Conservation (phyloP, 176 grass and related monocot species). For the Ensete glaucum region DNA sequence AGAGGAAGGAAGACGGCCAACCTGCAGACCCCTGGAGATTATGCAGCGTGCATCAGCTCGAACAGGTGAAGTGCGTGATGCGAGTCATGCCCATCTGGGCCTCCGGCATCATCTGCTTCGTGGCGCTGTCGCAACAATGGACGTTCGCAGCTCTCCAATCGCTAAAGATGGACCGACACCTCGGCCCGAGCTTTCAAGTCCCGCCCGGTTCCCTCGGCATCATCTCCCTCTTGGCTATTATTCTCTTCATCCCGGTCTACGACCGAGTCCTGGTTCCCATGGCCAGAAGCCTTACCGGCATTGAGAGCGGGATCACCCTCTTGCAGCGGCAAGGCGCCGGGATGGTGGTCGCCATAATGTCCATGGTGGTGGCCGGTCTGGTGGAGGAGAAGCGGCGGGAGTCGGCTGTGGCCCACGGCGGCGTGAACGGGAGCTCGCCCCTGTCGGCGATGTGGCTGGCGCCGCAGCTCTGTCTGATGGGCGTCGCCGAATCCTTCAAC, state of each 20-base stretch:
- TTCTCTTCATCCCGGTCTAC: slow-evolving; percentile 53
- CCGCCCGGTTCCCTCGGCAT: slow-evolving; percentile 36
- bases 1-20: slow-evolving; percentile 36
- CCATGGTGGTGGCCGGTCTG: slow-evolving; percentile 63
- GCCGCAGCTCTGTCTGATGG: slow-evolving; percentile 55
- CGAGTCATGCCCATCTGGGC: slow-evolving; percentile 55
- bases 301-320: slow-evolving; percentile 50
- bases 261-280: slow-evolving; percentile 47
- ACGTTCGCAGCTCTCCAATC: slow-evolving; percentile 53
- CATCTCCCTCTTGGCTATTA: slow-evolving; percentile 37
- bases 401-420: slow-evolving; percentile 41
- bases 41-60: slow-evolving; percentile 59
- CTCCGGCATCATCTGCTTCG: slow-evolving; percentile 39
- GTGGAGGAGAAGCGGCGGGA: slow-evolving; percentile 49
- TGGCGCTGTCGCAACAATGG: slow-evolving; percentile 53
- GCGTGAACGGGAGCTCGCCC: slow-evolving; percentile 20
- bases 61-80: slow-evolving; percentile 70
- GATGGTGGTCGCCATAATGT: slow-evolving; percentile 29
- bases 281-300: slow-evolving; percentile 30
- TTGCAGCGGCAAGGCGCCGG: slow-evolving; percentile 64
- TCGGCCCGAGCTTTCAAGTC: slow-evolving; percentile 46
- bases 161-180: slow-evolving; percentile 43
- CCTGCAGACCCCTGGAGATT: slow-evolving; percentile 47
- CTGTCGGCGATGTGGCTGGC: slow-evolving; percentile 63
- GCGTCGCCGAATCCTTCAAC: slow-evolving; percentile 47